These are phyloP conservation scores for Plasmodium vinckei DNA, from an alignment of 169 alveolate species.

Conservation along the genomic window DNA sequence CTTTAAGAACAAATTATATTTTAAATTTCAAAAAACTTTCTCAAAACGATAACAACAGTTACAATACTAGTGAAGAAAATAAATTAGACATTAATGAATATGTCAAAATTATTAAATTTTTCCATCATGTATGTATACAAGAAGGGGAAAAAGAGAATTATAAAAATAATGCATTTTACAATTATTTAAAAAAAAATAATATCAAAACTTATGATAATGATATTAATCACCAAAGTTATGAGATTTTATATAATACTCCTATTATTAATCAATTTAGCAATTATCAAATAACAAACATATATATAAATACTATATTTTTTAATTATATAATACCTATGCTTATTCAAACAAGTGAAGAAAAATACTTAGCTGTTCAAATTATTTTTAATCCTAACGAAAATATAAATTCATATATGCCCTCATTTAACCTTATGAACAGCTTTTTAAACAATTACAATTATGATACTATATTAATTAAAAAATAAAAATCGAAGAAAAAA, in stretches of 20 bases:
- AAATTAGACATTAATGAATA: constrained; percentile 23
- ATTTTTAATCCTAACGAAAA: constrained; percentile 26
- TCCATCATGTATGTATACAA: constrained; percentile 16
- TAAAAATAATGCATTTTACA: constrained; percentile 26
- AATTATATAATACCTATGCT: constrained; percentile 68
- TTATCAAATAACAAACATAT: constrained; percentile 16
- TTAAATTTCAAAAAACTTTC: neutral
- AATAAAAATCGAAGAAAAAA: neutral
- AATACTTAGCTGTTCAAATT: constrained; percentile 31
- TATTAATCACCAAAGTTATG: constrained; percentile 4
- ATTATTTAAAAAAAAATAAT: constrained; percentile 33
- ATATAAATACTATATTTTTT: constrained; percentile 52
- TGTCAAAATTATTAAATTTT: constrained; percentile 13
- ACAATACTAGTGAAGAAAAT: constrained; percentile 2
- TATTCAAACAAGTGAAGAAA: constrained; percentile 14
- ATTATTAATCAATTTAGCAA: constrained; percentile 17
- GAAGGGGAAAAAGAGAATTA: neutral
- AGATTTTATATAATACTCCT: constrained; percentile 8
- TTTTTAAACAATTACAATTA: constrained; percentile 67
- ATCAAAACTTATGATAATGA: constrained; percentile 7
- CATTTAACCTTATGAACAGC: constrained; percentile 25
- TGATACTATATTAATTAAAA: constrained; percentile 45
- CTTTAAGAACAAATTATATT: constrained; percentile 9
- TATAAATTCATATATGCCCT: constrained; percentile 20
- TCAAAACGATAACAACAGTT: neutral